Evolutionary conservation across 2,329 filamentous ascomycete genomes (phyloP).

Genomic region (Blumeria hordei): DNA sequence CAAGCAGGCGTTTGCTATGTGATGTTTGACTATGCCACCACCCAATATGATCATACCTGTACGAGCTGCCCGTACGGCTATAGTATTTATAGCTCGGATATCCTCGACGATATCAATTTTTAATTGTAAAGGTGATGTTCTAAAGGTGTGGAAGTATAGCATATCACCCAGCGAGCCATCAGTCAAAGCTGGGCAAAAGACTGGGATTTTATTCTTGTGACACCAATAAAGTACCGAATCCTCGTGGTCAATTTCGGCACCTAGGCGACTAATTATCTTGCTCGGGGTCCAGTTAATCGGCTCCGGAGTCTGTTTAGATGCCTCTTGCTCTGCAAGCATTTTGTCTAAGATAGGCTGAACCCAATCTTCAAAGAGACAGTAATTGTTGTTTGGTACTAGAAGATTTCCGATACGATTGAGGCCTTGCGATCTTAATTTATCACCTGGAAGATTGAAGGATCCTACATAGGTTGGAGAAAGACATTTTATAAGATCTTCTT

Average conservation of each 20-base stretch:
- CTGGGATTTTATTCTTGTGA: slow-evolving; percentile 84
- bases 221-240: slow-evolving; percentile 85
- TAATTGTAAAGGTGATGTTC: slow-evolving; percentile 56
- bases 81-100: slow-evolving; percentile 76
- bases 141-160: slow-evolving; percentile 97
- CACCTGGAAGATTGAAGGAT: slow-evolving; percentile 55
- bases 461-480: slow-evolving; percentile 84
- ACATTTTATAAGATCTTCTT: slow-evolving; percentile 98
- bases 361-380: slow-evolving; percentile 97
- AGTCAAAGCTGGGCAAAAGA: slow-evolving; percentile 89
- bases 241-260: slow-evolving; percentile 84
- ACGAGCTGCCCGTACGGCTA: slow-evolving; percentile 65
- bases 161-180: slow-evolving; percentile 93
- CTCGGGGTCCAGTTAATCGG: slow-evolving; percentile 80
- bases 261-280: slow-evolving; percentile 71
- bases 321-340: slow-evolving; percentile 87
- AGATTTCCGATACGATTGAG: slow-evolving; percentile 93
- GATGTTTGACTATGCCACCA: slow-evolving; percentile 89
- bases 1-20: slow-evolving; percentile 90
- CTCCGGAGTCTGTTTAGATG: slow-evolving; percentile 40
- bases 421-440: slow-evolving; percentile 56
- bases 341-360: slow-evolving; percentile 80
- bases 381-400: slow-evolving; percentile 87
- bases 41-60: slow-evolving; percentile 91
- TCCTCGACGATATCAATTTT: slow-evolving; percentile 84